Evolutionary conservation across 2,329 filamentous ascomycete genomes (phyloP), one percentile per base, ranked within the genome.

Genomic region (Ophiostoma novo-ulmi): DNA sequence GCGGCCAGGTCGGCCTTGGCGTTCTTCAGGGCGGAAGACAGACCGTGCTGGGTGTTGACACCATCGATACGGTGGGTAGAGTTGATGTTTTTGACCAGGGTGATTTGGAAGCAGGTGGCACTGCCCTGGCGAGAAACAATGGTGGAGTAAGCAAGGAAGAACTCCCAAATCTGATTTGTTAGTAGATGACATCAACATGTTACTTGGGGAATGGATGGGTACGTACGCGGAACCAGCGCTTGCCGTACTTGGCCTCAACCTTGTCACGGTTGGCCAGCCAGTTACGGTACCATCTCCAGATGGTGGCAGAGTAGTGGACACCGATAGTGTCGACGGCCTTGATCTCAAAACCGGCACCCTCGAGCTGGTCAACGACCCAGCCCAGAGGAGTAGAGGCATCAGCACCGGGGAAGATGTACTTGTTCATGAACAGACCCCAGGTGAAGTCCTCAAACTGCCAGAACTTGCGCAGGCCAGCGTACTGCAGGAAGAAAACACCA

Each of bases 341-440:
- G 80, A 98, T 84, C 81, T 98, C 95, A 77, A 93, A 96, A 52
- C 93, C 93, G 74, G 91, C 90, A 71, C 87, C 89, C 83, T 99
- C 95, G 26, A 97, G 87, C 78, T 88, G 89, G 80, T 93, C 88
- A 76, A 97, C 85, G 77, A 95, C 92, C 81, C 90, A 95, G 75
- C 92, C 93, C 67, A 99, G 88, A 69, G 95, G 95, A 71, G 93
- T 97, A 63, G 92, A 97, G 69, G 95, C 95, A 79, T 98, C 95
- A 69, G 95, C 95, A 79, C 95, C 95, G 44, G 94, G 95, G 87
- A 98, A 98, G 80, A 98, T 86, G 82, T 98, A 97, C 85, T 97
- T 97, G 89, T 98, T 98, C 93, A 98, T 97, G 87, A 97, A 98
- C 66, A 98, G 87, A 79, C 95, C 95, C 95, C 95, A 98, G 80